phyloP scores from a whole-genome alignment of 2,329 filamentous ascomycete genomes.

The Samsoniella hepiali region DNA sequence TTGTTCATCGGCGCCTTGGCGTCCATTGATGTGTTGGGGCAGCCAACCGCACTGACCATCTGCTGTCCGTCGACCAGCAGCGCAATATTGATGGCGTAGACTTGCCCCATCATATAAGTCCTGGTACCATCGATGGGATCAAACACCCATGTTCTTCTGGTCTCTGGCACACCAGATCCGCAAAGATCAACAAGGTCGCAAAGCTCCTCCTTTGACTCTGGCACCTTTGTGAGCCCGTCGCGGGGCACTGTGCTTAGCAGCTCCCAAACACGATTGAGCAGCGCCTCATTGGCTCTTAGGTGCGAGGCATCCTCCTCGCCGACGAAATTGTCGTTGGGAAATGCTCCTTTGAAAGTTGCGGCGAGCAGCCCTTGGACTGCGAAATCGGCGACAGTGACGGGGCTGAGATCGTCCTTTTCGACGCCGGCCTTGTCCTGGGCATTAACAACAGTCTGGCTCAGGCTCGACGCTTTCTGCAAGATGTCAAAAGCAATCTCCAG shows the following conservation, averaged over 20 bases:
- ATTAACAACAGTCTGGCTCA: conserved; percentile 49
- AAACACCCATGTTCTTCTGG: conserved; percentile 51
- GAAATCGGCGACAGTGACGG: conserved; percentile 59
- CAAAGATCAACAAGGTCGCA: conserved; percentile 54
- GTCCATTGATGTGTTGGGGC: conserved; percentile 44
- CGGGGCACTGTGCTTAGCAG: conserved; percentile 35
- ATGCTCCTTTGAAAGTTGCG: conserved; percentile 46
- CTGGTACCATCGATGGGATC: conserved; percentile 60
- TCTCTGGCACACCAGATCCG: conserved; percentile 37
- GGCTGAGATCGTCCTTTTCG: conserved; percentile 53
- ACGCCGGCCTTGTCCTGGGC: conserved; percentile 48
- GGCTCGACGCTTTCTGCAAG: conserved; percentile 43
- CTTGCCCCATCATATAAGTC: conserved; percentile 51
- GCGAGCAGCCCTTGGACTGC: conserved; percentile 56
- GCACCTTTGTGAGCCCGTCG: conserved; percentile 28
- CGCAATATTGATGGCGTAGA: conserved; percentile 57
- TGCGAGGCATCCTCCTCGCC: conserved; percentile 54
- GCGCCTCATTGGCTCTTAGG: conserved; percentile 39
- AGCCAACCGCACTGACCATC: conserved; percentile 46
- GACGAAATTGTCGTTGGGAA: conserved; percentile 51
- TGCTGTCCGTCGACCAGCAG: conserved; percentile 50
- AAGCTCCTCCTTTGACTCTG: conserved; percentile 42
- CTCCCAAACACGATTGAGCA: conserved; percentile 47
- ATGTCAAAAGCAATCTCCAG: conserved; percentile 41
- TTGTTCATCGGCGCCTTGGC: conserved; percentile 41